Percentiles rank a stretch among this genome's conserved stretches.
These are phyloP conservation scores for Leucocoprinus birnbaumii DNA, from an alignment of 768 basidiomycete genomes.

Conservation along the genomic window DNA sequence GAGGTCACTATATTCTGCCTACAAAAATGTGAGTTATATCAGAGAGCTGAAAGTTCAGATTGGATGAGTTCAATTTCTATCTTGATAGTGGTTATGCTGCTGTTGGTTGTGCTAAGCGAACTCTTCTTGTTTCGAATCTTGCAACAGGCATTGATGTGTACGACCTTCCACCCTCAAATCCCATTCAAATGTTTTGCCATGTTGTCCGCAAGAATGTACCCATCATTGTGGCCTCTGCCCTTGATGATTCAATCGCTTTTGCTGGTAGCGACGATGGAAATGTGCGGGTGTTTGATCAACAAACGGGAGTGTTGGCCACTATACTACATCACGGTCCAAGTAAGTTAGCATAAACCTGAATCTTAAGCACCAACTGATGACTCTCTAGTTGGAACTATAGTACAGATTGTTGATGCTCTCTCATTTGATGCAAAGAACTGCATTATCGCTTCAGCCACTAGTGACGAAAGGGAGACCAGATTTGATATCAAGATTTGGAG, in stretches of 20 bases:
- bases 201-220: not conserved
- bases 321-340: too few relatives aligned
- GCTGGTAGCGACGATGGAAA: too few relatives aligned
- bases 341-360: too few relatives aligned
- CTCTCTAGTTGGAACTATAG: too few relatives aligned
- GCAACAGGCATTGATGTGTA: not conserved
- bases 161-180: not conserved
- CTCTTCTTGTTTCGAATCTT: not conserved
- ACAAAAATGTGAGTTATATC: not conserved
- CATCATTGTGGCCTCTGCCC: not conserved
- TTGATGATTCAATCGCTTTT: too few relatives aligned
- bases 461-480: not conserved
- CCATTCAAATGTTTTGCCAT: not conserved
- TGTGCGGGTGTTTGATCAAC: too few relatives aligned
- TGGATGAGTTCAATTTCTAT: too few relatives aligned
- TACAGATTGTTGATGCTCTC: too few relatives aligned
- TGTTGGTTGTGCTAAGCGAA: not conserved
- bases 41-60: too few relatives aligned
- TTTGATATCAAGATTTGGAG: slow-evolving; percentile 2
- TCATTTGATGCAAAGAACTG: not conserved
- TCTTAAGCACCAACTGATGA: too few relatives aligned
- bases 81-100: not conserved
- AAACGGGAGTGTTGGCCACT: too few relatives aligned
- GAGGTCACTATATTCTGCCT: not conserved
- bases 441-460: not conserved